Evolutionary conservation across 2,329 filamentous ascomycete genomes (phyloP).

Genomic region (Geosmithia morbida): DNA sequence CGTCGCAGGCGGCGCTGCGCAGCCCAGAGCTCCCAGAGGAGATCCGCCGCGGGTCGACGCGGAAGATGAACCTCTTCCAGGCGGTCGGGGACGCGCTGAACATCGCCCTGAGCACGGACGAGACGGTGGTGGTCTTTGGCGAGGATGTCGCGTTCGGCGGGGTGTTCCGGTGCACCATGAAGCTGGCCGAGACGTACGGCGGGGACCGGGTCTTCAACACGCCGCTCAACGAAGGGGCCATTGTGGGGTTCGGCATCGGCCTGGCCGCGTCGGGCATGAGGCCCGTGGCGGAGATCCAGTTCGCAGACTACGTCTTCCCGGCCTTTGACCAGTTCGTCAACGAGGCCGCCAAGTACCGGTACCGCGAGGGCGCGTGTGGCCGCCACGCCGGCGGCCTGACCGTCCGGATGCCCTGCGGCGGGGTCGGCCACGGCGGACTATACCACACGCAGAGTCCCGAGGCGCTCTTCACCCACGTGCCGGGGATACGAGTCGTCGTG

Average conservation of each 20-base stretch:
- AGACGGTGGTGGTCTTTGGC: constrained; percentile 80
- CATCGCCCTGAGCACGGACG: constrained; percentile 68
- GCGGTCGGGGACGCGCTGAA: constrained; percentile 83
- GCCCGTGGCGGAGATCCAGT: constrained; percentile 88
- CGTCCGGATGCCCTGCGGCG: constrained; percentile 80
- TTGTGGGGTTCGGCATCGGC: constrained; percentile 86
- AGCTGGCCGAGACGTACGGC: constrained; percentile 76
- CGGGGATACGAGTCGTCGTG: constrained; percentile 73
- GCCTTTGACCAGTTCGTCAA: constrained; percentile 93
- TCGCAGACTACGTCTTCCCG: constrained; percentile 87
- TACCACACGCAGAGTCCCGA: constrained; percentile 88
- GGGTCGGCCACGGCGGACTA: constrained; percentile 76
- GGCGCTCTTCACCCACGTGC: constrained; percentile 75
- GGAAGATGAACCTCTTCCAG: constrained; percentile 86
- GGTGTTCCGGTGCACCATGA: constrained; percentile 90
- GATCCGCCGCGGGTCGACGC: constrained; percentile 54
- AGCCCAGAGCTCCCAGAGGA: constrained; percentile 57
- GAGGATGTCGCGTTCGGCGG: constrained; percentile 96
- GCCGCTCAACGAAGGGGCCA: constrained; percentile 84
- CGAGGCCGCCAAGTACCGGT: constrained; percentile 79
- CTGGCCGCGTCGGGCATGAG: constrained; percentile 83
- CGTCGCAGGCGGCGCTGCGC: constrained; percentile 53
- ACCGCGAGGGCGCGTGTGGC: constrained; percentile 48
- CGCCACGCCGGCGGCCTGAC: constrained; percentile 63
- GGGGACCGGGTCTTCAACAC: constrained; percentile 91